Conservation (phyloP, 2,329 filamentous ascomycete genomes). For the Plectosphaerella cucumerina region DNA sequence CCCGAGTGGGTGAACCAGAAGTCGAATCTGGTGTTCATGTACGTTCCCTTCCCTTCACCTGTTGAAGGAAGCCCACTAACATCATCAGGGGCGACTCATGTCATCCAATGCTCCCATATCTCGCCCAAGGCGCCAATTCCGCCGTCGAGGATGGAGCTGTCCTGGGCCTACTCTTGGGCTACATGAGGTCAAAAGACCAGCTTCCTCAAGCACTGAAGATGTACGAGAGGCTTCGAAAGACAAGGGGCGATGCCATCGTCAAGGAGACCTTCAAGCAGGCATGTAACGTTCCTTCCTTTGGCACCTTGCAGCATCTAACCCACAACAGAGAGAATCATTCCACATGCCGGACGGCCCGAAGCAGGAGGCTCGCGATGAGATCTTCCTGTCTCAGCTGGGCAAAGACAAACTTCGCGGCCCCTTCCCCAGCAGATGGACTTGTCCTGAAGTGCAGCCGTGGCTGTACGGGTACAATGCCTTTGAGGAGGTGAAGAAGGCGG, state of each 20-base stretch:
- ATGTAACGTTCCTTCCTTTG: background rate
- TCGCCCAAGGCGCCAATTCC: conserved; percentile 64
- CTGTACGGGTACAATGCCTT: conserved; percentile 62
- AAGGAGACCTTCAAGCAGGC: conserved; percentile 50
- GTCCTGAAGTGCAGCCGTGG: conserved; percentile 59
- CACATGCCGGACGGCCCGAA: conserved; percentile 51
- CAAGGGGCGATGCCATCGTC: conserved; percentile 49
- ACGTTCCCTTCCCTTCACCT: conserved; percentile 10
- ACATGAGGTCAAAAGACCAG: conserved; percentile 40
- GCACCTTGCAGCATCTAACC: conserved; percentile 10
- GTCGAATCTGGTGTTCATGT: conserved; percentile 46
- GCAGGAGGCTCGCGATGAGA: conserved; percentile 51
- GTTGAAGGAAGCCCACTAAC: conserved; percentile 13
- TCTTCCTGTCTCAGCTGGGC: conserved; percentile 53
- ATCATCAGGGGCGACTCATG: conserved; percentile 50
- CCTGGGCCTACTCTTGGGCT: conserved; percentile 52
- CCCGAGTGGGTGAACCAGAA: conserved; percentile 49
- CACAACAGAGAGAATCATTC: conserved; percentile 40
- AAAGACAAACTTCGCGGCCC: conserved; percentile 40
- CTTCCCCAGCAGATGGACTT: conserved; percentile 63
- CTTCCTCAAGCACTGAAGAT: conserved; percentile 37
- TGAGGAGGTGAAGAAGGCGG: conserved; percentile 41
- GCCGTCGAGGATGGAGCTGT: conserved; percentile 66
- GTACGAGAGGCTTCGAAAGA: conserved; percentile 44
- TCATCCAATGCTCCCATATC: conserved; percentile 60